A percentile compares a stretch with the other conserved stretches of the same genome.
These are phyloP conservation scores for Sclerotinia glacialis DNA, from an alignment of 2,329 filamentous ascomycete species.

Conservation along the genomic window DNA sequence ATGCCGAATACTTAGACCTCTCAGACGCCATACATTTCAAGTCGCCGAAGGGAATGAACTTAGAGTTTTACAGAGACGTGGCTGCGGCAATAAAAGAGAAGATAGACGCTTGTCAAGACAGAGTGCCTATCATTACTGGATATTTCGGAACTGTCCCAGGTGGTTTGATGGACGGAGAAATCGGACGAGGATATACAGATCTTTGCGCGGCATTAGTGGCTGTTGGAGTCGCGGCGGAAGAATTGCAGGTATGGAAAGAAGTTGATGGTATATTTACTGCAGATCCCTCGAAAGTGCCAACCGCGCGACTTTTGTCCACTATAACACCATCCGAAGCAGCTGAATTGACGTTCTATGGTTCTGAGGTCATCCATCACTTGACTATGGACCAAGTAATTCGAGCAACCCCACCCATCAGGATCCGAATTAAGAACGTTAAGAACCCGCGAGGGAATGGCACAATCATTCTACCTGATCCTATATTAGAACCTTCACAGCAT, in stretches of 20 bases:
- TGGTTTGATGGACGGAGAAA: slow-evolving; percentile 80
- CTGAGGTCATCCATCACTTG: slow-evolving; percentile 96
- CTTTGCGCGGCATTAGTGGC: slow-evolving; percentile 89
- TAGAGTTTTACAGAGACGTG: slow-evolving; percentile 67
- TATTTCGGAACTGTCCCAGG: slow-evolving; percentile 95
- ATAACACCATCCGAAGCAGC: slow-evolving; percentile 95
- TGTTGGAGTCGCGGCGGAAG: slow-evolving; percentile 79
- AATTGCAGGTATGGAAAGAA: slow-evolving; percentile 98
- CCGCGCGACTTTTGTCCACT: slow-evolving; percentile 79
- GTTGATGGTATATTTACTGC: slow-evolving; percentile 89
- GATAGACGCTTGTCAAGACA: slow-evolving; percentile 61
- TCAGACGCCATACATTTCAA: slow-evolving; percentile 75
- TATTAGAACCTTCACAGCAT: slow-evolving; percentile 53
- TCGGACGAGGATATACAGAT: slow-evolving; percentile 95
- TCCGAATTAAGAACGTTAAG: slow-evolving; percentile 90
- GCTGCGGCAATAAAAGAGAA: slow-evolving; percentile 60
- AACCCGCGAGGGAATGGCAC: slow-evolving; percentile 78
- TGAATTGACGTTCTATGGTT: slow-evolving; percentile 90
- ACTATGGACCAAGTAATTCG: slow-evolving; percentile 97
- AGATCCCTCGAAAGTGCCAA: slow-evolving; percentile 86
- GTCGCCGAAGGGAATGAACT: slow-evolving; percentile 56
- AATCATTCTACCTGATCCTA: slow-evolving; percentile 75
- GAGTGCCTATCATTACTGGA: slow-evolving; percentile 79
- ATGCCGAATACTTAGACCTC: slow-evolving; percentile 86
- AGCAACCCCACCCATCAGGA: slow-evolving; percentile 73